These are phyloP conservation scores for Oryza glumipatula DNA, from an alignment of 176 grass and related monocot genomes.

Conservation along the genomic window DNA sequence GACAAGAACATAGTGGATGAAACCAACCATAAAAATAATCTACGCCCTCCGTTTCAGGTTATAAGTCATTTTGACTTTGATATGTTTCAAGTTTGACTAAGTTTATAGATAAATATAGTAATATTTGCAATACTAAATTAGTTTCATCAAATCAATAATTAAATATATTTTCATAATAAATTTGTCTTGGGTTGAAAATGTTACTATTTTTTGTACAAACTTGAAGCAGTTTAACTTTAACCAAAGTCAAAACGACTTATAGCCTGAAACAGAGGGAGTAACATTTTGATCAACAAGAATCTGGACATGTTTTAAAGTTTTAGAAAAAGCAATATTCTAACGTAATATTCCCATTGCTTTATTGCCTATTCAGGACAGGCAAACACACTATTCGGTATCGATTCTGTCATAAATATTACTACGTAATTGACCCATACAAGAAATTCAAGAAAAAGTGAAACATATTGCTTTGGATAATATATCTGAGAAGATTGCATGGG, in stretches of 20 bases:
- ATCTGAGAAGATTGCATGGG: not conserved
- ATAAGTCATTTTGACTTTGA: no score
- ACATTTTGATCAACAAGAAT: not conserved
- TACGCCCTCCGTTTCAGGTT: no score
- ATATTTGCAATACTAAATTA: no score
- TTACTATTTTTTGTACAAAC: no score
- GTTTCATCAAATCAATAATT: no score
- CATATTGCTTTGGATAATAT: conserved; percentile 1
- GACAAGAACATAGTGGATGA: not conserved
- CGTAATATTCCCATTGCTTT: not conserved
- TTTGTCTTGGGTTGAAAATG: no score
- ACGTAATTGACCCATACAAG: not conserved
- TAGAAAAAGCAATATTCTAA: not conserved
- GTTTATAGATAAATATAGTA: no score
- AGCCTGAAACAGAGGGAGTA: no score
- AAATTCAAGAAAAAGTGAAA: not conserved
- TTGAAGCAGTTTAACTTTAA: no score
- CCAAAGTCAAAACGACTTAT: no score
- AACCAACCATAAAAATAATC: not conserved
- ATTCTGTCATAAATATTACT: not conserved
- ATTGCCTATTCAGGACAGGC: conserved; percentile 1
- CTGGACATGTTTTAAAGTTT: not conserved
- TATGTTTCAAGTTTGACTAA: no score
- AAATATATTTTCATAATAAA: no score
- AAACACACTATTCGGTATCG: not conserved